phyloP scores from a whole-genome alignment of 768 basidiomycete genomes.

The Lentinula guzmanii region DNA sequence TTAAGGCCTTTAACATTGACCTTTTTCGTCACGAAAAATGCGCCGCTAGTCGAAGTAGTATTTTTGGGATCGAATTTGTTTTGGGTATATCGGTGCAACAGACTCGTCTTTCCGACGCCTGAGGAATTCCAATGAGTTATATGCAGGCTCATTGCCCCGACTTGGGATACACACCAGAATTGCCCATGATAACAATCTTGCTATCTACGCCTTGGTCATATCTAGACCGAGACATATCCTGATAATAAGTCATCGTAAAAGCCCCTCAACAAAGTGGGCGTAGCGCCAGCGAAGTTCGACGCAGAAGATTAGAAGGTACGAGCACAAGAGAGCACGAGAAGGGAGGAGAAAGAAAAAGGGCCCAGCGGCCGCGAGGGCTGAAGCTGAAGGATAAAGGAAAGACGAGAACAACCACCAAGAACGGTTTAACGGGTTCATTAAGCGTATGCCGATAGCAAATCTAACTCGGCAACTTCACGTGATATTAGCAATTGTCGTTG shows the following conservation, averaged over 20 bases:
- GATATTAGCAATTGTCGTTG: not conserved
- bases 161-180: conserved; percentile 33
- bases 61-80: conserved; percentile 86
- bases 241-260: conserved; percentile 44
- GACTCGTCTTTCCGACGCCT: conserved; percentile 92
- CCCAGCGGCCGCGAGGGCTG: conserved; percentile 12
- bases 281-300: conserved; percentile 5
- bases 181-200: conserved; percentile 95
- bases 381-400: conserved; percentile 18
- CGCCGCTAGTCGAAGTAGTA: conserved; percentile 86
- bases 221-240: conserved; percentile 50
- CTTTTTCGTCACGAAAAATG: conserved; percentile 93
- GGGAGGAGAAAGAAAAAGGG: conserved; percentile 19
- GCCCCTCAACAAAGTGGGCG: conserved; percentile 6
- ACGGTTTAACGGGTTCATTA: not conserved
- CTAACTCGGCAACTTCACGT: conserved; percentile 1
- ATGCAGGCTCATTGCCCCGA: not conserved
- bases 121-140: conserved; percentile 10
- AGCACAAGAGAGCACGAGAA: conserved; percentile 22
- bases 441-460: not conserved
- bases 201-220: conserved; percentile 86
- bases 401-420: conserved; percentile 16
- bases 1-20: conserved; percentile 78
- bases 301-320: not conserved
- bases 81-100: conserved; percentile 86